A percentile compares a stretch with the other conserved stretches of the same genome.
Evolutionary conservation across 805 yeast genomes (phyloP).

Genomic region (Candida maltosa): DNA sequence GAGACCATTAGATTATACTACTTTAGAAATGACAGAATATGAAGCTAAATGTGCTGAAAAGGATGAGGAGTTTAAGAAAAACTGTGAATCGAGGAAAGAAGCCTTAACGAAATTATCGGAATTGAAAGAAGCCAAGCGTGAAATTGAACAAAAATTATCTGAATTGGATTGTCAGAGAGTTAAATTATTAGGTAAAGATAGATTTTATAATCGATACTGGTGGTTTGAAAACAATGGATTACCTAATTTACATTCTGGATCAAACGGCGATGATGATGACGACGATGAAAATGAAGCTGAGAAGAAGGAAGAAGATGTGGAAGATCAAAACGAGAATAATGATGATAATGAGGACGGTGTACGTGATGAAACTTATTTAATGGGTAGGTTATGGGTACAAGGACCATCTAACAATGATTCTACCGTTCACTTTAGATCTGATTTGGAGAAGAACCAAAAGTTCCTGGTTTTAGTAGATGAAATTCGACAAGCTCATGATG

Average conservation of each 20-base stretch:
- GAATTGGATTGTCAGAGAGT: slow-evolving; percentile 78
- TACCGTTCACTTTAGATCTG: slow-evolving; percentile 15
- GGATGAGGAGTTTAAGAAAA: slow-evolving; percentile 40
- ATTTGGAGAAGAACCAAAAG: slow-evolving; percentile 12
- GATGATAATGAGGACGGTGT: slow-evolving; percentile 46
- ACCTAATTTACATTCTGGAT: slow-evolving; percentile 45
- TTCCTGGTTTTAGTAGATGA: slow-evolving; percentile 10
- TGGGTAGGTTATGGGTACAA: slow-evolving; percentile 88
- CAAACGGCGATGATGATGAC: slow-evolving; percentile 39
- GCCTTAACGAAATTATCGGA: slow-evolving; percentile 40
- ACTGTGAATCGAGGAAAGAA: slow-evolving; percentile 45
- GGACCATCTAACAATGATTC: slow-evolving; percentile 68
- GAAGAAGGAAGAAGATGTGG: slow-evolving; percentile 11
- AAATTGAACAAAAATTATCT: slow-evolving; percentile 57
- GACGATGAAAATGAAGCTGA: slow-evolving; percentile 29
- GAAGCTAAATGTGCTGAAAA: slow-evolving; percentile 37
- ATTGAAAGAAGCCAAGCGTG: slow-evolving; percentile 45
- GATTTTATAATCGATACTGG: slow-evolving; percentile 86
- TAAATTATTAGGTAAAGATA: slow-evolving; percentile 73
- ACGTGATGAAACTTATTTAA: slow-evolving; percentile 56
- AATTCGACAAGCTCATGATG: slow-evolving; percentile 21
- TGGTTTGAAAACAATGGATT: slow-evolving; percentile 91
- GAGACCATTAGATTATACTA: neutral
- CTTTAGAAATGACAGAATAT: slow-evolving; percentile 37
- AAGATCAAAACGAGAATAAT: slow-evolving; percentile 24